Percentiles rank a stretch among this genome's conserved stretches.
These are phyloP conservation scores for Escallonia rubra DNA, from an alignment of 129 eudicot genomes.

Conservation along the genomic window DNA sequence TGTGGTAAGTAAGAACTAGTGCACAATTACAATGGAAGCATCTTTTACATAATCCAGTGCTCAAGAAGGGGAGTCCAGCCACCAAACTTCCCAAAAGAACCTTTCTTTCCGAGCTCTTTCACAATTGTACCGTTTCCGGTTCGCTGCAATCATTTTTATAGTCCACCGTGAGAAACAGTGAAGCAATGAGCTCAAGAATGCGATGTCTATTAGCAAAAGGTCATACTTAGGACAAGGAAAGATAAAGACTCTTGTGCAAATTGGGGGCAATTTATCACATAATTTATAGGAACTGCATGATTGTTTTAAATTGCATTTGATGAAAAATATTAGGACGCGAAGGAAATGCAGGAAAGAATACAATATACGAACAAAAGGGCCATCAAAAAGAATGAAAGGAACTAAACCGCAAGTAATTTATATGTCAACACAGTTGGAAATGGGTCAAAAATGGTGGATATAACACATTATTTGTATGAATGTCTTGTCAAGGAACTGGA, in stretches of 20 bases:
- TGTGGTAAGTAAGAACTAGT: background rate
- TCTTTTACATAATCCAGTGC: constrained; percentile 22
- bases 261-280: too few species aligned
- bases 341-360: background rate
- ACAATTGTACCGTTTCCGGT: constrained; percentile 51
- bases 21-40: background rate
- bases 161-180: background rate
- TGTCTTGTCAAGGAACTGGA: too few species aligned
- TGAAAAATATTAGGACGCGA: background rate
- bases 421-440: too few species aligned
- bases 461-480: too few species aligned
- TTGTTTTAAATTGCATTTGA: background rate
- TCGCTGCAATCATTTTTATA: constrained; percentile 39
- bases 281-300: too few species aligned
- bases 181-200: too few species aligned
- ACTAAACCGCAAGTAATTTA: too few species aligned
- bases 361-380: too few species aligned
- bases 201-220: too few species aligned
- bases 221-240: too few species aligned
- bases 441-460: too few species aligned
- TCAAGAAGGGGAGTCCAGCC: constrained; percentile 25
- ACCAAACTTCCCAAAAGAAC: constrained; percentile 20
- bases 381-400: too few species aligned
- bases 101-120: constrained; percentile 34
- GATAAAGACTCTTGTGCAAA: background rate